phyloP scores from a whole-genome alignment of 805 yeast genomes.

The Spathaspora hagerdaliae region DNA sequence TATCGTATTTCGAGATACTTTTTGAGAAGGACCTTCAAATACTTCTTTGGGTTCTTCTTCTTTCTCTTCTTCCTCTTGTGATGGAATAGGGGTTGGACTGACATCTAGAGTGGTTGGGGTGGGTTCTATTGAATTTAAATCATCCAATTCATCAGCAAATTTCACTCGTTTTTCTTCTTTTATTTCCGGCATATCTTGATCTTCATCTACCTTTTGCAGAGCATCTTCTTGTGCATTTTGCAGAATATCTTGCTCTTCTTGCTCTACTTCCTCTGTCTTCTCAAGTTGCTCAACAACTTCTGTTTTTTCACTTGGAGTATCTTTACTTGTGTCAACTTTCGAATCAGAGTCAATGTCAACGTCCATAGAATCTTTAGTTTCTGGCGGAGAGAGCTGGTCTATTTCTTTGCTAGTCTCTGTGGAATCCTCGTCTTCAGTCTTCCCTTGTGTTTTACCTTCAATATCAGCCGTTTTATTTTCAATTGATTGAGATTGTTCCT shows the following conservation, averaged over 20 bases:
- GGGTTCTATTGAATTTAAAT: not conserved
- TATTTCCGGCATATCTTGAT: not conserved
- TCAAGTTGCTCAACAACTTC: too few species aligned
- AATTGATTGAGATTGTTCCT: not conserved
- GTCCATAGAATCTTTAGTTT: too few species aligned
- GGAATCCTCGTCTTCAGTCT: not conserved
- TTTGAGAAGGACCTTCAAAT: conserved; percentile 69
- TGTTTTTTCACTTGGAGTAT: too few species aligned
- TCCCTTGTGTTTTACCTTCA: not conserved
- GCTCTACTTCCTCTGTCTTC: too few species aligned
- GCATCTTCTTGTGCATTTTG: not conserved
- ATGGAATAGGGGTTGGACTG: not conserved
- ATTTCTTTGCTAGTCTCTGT: not conserved
- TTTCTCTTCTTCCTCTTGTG: not conserved
- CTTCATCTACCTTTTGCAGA: not conserved
- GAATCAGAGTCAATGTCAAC: too few species aligned
- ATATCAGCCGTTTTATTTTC: not conserved
- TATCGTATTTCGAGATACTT: conserved; percentile 52
- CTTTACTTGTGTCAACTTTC: too few species aligned
- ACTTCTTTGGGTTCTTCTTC: conserved; percentile 13
- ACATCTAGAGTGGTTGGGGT: not conserved
- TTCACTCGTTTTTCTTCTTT: conserved; percentile 15
- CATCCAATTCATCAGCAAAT: conserved; percentile 17
- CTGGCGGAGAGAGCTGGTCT: too few species aligned
- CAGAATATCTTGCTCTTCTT: too few species aligned